Conservation (phyloP, 306 rosid genomes). For the Begonia masoniana region DNA sequence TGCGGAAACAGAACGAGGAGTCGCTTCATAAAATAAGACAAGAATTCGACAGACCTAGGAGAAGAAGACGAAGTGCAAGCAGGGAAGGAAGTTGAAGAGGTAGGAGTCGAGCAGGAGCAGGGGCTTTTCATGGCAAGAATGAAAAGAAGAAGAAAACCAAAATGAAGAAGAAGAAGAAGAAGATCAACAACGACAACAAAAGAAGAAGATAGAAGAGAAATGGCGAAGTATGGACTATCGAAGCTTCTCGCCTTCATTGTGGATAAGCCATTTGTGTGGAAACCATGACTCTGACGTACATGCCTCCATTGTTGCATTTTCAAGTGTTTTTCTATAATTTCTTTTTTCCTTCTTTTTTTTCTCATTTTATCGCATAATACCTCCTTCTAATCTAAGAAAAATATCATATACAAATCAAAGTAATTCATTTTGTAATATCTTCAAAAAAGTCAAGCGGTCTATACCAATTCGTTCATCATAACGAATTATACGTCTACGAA, state of each 20-base stretch:
- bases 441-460: too few species aligned
- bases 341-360: too few species aligned
- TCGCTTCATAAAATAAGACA: background rate
- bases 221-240: background rate
- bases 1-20: background rate
- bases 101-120: slow-evolving; percentile 8
- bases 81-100: slow-evolving; percentile 6
- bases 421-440: too few species aligned
- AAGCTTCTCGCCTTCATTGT: background rate
- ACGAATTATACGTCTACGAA: too few species aligned
- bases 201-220: too few species aligned
- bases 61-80: background rate
- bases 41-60: background rate
- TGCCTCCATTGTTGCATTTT: background rate
- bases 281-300: slow-evolving; percentile 9
- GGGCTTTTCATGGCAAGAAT: slow-evolving; percentile 10
- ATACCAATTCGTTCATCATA: too few species aligned
- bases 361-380: too few species aligned
- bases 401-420: too few species aligned
- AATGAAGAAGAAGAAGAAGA: background rate
- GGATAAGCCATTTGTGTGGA: slow-evolving; percentile 18
- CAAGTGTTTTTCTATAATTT: too few species aligned
- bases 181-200: background rate
- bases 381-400: too few species aligned
- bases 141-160: background rate